These are phyloP conservation scores for Ceriops decandra DNA, from an alignment of 345 rosid species.

Conservation along the genomic window DNA sequence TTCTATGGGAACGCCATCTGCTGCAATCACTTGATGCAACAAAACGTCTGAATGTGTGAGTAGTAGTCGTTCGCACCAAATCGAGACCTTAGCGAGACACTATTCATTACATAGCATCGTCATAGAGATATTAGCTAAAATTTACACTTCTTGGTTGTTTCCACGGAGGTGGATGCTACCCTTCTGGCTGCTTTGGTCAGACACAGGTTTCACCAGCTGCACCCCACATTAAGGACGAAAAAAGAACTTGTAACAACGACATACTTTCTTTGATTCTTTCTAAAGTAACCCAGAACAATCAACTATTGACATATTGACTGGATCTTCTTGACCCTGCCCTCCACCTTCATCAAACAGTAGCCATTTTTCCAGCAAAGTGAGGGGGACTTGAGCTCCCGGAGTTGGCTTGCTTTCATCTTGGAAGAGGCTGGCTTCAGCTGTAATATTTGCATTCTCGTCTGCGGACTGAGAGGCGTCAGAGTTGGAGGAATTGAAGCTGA, in stretches of 20 bases:
- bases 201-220: not conserved
- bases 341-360: constrained; percentile 51
- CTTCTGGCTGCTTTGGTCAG: constrained; percentile 5
- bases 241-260: constrained; percentile 1
- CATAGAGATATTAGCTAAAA: constrained; percentile 3
- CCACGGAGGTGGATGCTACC: constrained; percentile 3
- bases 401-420: constrained; percentile 49
- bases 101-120: constrained; percentile 2
- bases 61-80: too few species aligned
- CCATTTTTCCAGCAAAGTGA: constrained; percentile 66
- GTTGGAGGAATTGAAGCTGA: constrained; percentile 39
- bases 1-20: too few species aligned
- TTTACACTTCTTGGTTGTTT: constrained; percentile 17
- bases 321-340: constrained; percentile 38
- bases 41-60: too few species aligned
- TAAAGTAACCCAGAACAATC: constrained; percentile 34
- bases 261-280: not conserved
- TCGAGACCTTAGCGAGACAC: not conserved
- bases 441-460: constrained; percentile 25
- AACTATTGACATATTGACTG: constrained; percentile 37
- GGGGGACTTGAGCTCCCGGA: constrained; percentile 35
- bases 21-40: too few species aligned
- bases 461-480: constrained; percentile 42
- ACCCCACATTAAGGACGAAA: not conserved
- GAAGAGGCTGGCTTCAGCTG: constrained; percentile 25